A percentile compares a stretch with the other conserved stretches of the same genome.
These are phyloP conservation scores for Cantharellus cinnabarinus DNA, from an alignment of 768 basidiomycete genomes.

Conservation along the genomic window DNA sequence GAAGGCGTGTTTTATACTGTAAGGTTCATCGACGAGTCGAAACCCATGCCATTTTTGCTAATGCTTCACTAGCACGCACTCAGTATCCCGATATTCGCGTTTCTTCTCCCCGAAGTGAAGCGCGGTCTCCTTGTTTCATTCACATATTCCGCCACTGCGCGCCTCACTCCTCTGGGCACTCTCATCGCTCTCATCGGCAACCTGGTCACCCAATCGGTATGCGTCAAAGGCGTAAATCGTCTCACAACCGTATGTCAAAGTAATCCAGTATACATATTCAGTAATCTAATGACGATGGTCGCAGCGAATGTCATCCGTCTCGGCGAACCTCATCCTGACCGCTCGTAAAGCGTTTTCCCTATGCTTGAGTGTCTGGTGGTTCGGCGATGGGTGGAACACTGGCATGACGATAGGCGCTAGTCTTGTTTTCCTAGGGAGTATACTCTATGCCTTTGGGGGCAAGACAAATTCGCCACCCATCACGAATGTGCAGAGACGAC, in stretches of 20 bases:
- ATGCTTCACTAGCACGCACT: conserved; percentile 40
- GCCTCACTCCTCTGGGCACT: background rate
- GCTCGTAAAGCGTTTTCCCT: conserved; percentile 63
- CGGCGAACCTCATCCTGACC: conserved; percentile 64
- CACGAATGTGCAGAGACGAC: background rate
- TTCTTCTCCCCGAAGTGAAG: conserved; percentile 26
- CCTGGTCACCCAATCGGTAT: conserved; percentile 54
- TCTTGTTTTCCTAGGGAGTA: conserved; percentile 54
- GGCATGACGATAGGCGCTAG: conserved; percentile 43
- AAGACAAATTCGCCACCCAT: background rate
- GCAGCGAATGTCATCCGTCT: conserved; percentile 57
- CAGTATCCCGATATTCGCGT: conserved; percentile 48
- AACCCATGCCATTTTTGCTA: background rate
- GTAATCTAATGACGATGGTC: background rate
- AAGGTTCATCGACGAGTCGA: conserved; percentile 9
- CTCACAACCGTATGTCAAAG: conserved; percentile 43
- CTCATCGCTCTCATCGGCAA: conserved; percentile 32
- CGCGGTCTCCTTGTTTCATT: conserved; percentile 1
- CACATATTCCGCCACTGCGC: background rate
- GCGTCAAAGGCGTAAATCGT: conserved; percentile 64
- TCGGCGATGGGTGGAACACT: conserved; percentile 48
- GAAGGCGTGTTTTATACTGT: conserved; percentile 77
- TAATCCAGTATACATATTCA: background rate
- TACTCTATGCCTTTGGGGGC: conserved; percentile 24
- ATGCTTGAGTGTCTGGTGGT: conserved; percentile 71